A percentile compares a stretch with the other conserved stretches of the same genome.
These are phyloP conservation scores for Talaromyces sp. DNA, from an alignment of 2,329 filamentous ascomycete species.

Conservation along the genomic window DNA sequence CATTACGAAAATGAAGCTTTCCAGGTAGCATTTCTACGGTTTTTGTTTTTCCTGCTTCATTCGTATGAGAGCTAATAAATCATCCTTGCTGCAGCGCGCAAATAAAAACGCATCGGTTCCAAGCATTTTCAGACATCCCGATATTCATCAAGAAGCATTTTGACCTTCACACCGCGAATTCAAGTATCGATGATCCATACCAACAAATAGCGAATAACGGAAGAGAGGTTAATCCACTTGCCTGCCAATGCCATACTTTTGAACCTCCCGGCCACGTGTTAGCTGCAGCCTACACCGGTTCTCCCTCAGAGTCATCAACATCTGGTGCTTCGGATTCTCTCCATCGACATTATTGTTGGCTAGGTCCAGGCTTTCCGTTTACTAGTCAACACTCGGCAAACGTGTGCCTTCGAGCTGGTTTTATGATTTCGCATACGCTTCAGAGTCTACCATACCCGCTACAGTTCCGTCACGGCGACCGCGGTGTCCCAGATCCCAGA, in stretches of 20 bases:
- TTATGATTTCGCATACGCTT: slow-evolving; percentile 39
- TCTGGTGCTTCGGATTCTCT: slow-evolving; percentile 26
- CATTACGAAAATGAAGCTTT: slow-evolving; percentile 40
- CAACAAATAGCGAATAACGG: slow-evolving; percentile 16
- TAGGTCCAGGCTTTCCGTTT: slow-evolving; percentile 32
- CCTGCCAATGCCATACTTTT: slow-evolving; percentile 28
- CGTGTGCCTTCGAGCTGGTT: slow-evolving; percentile 35
- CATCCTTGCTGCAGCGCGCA: slow-evolving; percentile 28
- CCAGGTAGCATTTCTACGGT: slow-evolving; percentile 25
- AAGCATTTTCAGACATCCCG: slow-evolving; percentile 42
- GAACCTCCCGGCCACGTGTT: slow-evolving; percentile 23
- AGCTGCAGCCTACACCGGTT: slow-evolving; percentile 27
- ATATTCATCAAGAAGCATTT: slow-evolving; percentile 43
- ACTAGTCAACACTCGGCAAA: slow-evolving; percentile 36
- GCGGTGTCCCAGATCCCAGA: neutral
- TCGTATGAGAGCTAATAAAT: neutral
- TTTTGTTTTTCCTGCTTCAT: neutral
- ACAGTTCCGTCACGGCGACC: slow-evolving; percentile 17
- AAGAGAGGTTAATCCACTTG: slow-evolving; percentile 21
- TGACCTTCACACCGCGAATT: slow-evolving; percentile 32
- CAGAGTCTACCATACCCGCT: slow-evolving; percentile 33
- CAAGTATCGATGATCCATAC: slow-evolving; percentile 12
- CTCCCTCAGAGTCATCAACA: slow-evolving; percentile 25
- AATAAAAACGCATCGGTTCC: slow-evolving; percentile 43
- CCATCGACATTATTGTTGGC: slow-evolving; percentile 11